These are phyloP conservation scores for Pyrenula aspistea DNA, from an alignment of 495 filamentous ascomycete genomes.

Conservation along the genomic window DNA sequence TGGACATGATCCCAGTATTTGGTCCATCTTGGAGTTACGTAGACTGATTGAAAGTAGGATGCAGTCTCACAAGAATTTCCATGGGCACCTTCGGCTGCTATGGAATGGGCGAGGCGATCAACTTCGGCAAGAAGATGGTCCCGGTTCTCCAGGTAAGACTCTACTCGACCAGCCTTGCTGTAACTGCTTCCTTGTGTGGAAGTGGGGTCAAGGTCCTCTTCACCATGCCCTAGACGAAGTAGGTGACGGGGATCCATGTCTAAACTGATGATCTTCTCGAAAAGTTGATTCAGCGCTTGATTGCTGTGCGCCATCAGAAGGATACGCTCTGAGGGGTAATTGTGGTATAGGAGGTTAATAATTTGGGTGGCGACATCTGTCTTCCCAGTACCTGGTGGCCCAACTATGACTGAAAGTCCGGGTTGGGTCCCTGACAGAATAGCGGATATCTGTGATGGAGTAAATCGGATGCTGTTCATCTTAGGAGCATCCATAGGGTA, in stretches of 20 bases:
- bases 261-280: slow-evolving; percentile 88
- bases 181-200: slow-evolving; percentile 42
- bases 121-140: slow-evolving; percentile 71
- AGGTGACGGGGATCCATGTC: slow-evolving; percentile 96
- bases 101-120: slow-evolving; percentile 67
- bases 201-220: slow-evolving; percentile 83
- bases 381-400: slow-evolving; percentile 93
- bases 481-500: slow-evolving; percentile 84
- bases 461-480: slow-evolving; percentile 76
- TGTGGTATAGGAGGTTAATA: slow-evolving; percentile 98
- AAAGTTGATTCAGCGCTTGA: slow-evolving; percentile 96
- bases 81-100: slow-evolving; percentile 81
- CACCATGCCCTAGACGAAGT: slow-evolving; percentile 83
- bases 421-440: slow-evolving; percentile 92
- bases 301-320: slow-evolving; percentile 95
- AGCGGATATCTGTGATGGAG: slow-evolving; percentile 79
- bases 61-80: slow-evolving; percentile 94
- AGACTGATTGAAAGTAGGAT: slow-evolving; percentile 89
- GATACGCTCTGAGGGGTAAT: slow-evolving; percentile 86
- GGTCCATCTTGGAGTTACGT: slow-evolving; percentile 78
- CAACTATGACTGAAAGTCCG: slow-evolving; percentile 87
- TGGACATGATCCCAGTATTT: slow-evolving; percentile 60
- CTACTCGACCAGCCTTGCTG: slow-evolving; percentile 90
- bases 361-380: slow-evolving; percentile 98
- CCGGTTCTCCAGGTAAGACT: slow-evolving; percentile 88